A percentile compares a stretch with the other conserved stretches of the same genome.
These are phyloP conservation scores for Pseudovirgaria hyperparasitica DNA, from an alignment of 2,329 filamentous ascomycete species.

Conservation along the genomic window DNA sequence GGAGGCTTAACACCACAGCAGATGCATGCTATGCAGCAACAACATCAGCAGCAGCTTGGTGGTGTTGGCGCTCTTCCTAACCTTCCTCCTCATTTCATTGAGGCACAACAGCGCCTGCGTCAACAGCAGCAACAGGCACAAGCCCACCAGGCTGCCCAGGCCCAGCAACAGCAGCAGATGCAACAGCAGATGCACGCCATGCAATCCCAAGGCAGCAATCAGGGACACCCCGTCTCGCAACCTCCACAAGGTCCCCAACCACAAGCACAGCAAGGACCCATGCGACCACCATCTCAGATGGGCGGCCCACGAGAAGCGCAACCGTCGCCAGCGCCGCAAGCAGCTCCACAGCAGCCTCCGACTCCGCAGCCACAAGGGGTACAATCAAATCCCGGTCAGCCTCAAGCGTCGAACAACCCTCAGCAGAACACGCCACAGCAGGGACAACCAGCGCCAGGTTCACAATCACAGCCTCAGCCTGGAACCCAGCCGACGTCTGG, in stretches of 20 bases:
- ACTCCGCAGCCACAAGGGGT: slow-evolving; percentile 13
- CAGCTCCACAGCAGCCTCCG: slow-evolving; percentile 22
- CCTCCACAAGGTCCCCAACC: slow-evolving; percentile 18
- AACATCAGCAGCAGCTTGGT: slow-evolving; percentile 13
- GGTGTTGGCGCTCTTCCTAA: slow-evolving; percentile 31
- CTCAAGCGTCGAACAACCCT: slow-evolving; percentile 16
- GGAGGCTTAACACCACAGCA: slow-evolving; percentile 37
- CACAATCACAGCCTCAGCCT: slow-evolving; percentile 16
- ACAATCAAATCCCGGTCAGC: slow-evolving; percentile 22
- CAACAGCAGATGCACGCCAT: slow-evolving; percentile 33
- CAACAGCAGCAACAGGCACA: slow-evolving; percentile 21
- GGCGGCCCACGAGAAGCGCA: slow-evolving; percentile 23
- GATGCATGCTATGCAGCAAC: slow-evolving; percentile 37
- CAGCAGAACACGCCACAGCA: slow-evolving; percentile 28
- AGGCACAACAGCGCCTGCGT: too few relatives aligned
- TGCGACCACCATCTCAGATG: slow-evolving; percentile 25
- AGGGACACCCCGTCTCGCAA: slow-evolving; percentile 29
- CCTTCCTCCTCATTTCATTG: slow-evolving; percentile 32
- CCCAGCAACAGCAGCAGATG: slow-evolving; percentile 36
- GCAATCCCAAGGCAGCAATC: slow-evolving; percentile 38
- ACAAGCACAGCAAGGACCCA: slow-evolving; percentile 23
- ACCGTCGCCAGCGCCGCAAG: slow-evolving; percentile 23
- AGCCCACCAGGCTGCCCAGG: slow-evolving; percentile 37
- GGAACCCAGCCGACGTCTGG: slow-evolving; percentile 11
- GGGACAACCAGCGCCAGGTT: slow-evolving; percentile 18